Evolutionary conservation across 1,139 yeast species (phyloP).

Genomic region (Saccharomyces pastorianus): DNA sequence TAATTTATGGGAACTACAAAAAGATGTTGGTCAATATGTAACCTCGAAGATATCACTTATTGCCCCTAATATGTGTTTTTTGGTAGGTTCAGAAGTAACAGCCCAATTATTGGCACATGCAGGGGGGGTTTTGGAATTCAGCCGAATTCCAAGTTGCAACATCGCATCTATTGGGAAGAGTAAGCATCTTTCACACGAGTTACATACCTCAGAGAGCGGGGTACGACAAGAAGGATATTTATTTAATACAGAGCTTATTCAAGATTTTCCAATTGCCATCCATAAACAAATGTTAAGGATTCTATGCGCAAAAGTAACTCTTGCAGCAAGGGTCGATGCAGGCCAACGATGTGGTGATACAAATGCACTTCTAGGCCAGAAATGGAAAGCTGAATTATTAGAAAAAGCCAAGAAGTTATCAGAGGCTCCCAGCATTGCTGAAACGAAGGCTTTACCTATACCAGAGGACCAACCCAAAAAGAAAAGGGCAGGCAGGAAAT

Average conservation of each 20-base stretch:
- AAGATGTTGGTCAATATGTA: slow-evolving; percentile 45
- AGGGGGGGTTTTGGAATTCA: slow-evolving; percentile 65
- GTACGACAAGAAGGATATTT: slow-evolving; percentile 60
- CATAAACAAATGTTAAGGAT: slow-evolving; percentile 70
- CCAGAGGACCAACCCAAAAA: slow-evolving; percentile 75
- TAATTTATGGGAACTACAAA: slow-evolving; percentile 40
- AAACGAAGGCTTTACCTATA: slow-evolving; percentile 69
- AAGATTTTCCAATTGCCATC: slow-evolving; percentile 46
- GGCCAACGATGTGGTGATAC: slow-evolving; percentile 25
- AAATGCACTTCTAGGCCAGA: slow-evolving; percentile 50
- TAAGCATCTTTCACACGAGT: slow-evolving; percentile 37
- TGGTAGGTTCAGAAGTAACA: slow-evolving; percentile 67
- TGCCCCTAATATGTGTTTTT: slow-evolving; percentile 74
- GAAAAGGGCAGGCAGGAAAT: slow-evolving; percentile 78
- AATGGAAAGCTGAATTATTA: slow-evolving; percentile 52
- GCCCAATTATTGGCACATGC: slow-evolving; percentile 63
- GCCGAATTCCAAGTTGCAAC: slow-evolving; percentile 75
- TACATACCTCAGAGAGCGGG: slow-evolving; percentile 39
- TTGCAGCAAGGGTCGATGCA: slow-evolving; percentile 77
- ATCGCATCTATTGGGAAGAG: slow-evolving; percentile 70
- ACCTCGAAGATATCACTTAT: slow-evolving; percentile 43
- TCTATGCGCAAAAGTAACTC: slow-evolving; percentile 65
- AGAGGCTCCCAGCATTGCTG: slow-evolving; percentile 66
- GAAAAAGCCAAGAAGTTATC: slow-evolving; percentile 61
- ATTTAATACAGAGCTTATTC: slow-evolving; percentile 46